These are phyloP conservation scores for Aspergillus jensenii DNA, from an alignment of 2,329 filamentous ascomycete species.

Conservation along the genomic window DNA sequence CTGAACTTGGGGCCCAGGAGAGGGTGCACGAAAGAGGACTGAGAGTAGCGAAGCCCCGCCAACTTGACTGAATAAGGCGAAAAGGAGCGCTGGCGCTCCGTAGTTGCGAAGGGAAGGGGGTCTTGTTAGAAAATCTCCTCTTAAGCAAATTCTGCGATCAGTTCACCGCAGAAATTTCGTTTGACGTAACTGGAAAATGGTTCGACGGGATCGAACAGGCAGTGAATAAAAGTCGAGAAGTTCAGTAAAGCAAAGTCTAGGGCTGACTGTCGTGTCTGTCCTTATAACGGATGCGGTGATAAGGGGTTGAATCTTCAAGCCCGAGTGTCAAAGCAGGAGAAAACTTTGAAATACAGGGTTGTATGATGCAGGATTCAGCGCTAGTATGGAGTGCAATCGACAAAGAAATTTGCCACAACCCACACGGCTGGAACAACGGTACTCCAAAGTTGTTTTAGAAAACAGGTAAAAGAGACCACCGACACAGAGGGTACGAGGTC, in stretches of 20 bases:
- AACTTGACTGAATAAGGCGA: constrained; percentile 73
- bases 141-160: constrained; percentile 15
- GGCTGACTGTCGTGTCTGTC: background rate
- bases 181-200: constrained; percentile 10
- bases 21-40: constrained; percentile 77
- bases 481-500: constrained; percentile 3
- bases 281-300: background rate
- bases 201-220: background rate
- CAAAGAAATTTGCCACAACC: constrained; percentile 2
- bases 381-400: constrained; percentile 1
- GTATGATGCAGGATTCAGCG: constrained; percentile 4
- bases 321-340: background rate
- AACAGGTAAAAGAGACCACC: background rate
- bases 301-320: background rate
- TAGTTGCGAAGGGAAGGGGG: constrained; percentile 28
- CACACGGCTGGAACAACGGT: background rate
- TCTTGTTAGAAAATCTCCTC: constrained; percentile 14
- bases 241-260: background rate
- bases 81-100: constrained; percentile 43
- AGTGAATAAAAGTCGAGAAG: background rate
- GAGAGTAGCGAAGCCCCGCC: constrained; percentile 75
- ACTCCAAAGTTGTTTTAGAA: constrained; percentile 15
- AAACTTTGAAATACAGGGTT: background rate
- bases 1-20: constrained; percentile 88
- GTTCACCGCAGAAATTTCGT: constrained; percentile 14